A percentile compares a stretch with the other conserved stretches of the same genome.
These are phyloP conservation scores for Austroboletus eburneus DNA, from an alignment of 768 basidiomycete species.

Conservation along the genomic window DNA sequence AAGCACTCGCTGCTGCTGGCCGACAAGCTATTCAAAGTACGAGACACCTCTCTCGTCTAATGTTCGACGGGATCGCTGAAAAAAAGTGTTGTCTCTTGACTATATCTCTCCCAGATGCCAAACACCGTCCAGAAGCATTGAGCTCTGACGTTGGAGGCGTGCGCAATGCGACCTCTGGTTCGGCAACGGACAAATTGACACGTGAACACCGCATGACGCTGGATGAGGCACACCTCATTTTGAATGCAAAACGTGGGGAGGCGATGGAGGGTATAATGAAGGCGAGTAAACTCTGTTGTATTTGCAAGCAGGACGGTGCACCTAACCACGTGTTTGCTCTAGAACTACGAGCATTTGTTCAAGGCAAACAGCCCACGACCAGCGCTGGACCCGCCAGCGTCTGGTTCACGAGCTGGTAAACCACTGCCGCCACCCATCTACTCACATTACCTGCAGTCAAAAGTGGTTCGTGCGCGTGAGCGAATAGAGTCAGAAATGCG, in stretches of 20 bases:
- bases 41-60: slow-evolving; percentile 24
- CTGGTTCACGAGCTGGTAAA: slow-evolving; percentile 38
- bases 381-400: slow-evolving; percentile 42
- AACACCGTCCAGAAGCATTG: slow-evolving; percentile 69
- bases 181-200: slow-evolving; percentile 75
- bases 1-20: slow-evolving; percentile 87
- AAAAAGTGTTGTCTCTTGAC: not conserved
- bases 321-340: slow-evolving; percentile 6
- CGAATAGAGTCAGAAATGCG: slow-evolving; percentile 86
- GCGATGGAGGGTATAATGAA: slow-evolving; percentile 64
- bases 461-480: slow-evolving; percentile 92
- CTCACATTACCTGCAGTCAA: slow-evolving; percentile 94
- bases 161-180: slow-evolving; percentile 69
- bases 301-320: not conserved
- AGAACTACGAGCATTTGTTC: slow-evolving; percentile 95
- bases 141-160: slow-evolving; percentile 70
- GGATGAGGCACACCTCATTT: slow-evolving; percentile 90
- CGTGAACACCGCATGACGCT: slow-evolving; percentile 88
- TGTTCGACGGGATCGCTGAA: slow-evolving; percentile 1
- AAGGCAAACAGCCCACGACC: slow-evolving; percentile 79
- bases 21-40: slow-evolving; percentile 90
- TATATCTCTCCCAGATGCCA: slow-evolving; percentile 61
- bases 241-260: slow-evolving; percentile 81
- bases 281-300: slow-evolving; percentile 39
- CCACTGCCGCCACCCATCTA: slow-evolving; percentile 43